phyloP scores from a whole-genome alignment of 2,329 filamentous ascomycete genomes.

The Fusarium paranaense region DNA sequence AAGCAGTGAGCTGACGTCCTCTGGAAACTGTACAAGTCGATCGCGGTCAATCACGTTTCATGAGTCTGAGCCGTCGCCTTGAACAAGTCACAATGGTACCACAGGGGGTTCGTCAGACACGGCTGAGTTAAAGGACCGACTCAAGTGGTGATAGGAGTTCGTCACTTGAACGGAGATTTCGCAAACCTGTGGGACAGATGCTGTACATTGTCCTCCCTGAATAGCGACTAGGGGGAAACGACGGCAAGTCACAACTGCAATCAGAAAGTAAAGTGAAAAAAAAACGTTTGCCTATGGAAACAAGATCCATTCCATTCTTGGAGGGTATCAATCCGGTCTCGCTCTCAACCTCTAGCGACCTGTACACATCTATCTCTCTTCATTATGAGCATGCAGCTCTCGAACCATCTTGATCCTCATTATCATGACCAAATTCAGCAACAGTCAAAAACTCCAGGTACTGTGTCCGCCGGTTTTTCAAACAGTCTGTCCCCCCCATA shows the following conservation, averaged over 20 bases:
- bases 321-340: slow-evolving; percentile 37
- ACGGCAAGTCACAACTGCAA: not conserved
- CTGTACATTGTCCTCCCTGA: not conserved
- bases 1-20: not conserved
- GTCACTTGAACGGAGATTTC: not conserved
- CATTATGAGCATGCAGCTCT: not conserved
- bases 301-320: slow-evolving; percentile 18
- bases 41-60: slow-evolving; percentile 15
- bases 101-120: slow-evolving; percentile 18
- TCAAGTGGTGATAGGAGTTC: not conserved
- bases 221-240: not conserved
- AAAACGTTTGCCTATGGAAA: slow-evolving; percentile 7
- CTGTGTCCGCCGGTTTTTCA: not conserved
- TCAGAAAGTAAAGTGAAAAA: slow-evolving; percentile 5
- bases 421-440: slow-evolving; percentile 29
- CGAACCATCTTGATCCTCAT: slow-evolving; percentile 15
- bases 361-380: slow-evolving; percentile 3
- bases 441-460: not conserved
- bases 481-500: not conserved
- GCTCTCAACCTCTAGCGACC: not conserved
- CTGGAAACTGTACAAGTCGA: not conserved
- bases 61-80: slow-evolving; percentile 3
- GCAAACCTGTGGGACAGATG: not conserved
- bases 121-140: slow-evolving; percentile 20
- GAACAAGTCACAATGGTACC: not conserved